These are phyloP conservation scores for Neofusicoccum sp. DNA, from an alignment of 2,329 filamentous ascomycete genomes.

Conservation along the genomic window DNA sequence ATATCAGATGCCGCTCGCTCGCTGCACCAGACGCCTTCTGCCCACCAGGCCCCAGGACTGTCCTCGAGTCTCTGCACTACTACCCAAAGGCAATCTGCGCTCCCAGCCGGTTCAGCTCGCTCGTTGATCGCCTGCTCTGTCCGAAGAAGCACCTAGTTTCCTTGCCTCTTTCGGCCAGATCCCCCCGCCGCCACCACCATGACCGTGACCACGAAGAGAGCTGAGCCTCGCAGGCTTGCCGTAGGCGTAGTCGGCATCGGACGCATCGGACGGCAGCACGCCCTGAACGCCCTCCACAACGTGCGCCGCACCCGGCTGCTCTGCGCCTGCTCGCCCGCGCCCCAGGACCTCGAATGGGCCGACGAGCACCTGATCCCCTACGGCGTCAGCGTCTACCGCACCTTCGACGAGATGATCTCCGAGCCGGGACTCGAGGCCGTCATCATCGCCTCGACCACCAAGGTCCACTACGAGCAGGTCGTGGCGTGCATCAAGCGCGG, in stretches of 20 bases:
- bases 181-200: not conserved
- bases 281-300: slow-evolving; percentile 47
- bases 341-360: slow-evolving; percentile 47
- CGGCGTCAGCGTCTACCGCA: slow-evolving; percentile 45
- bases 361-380: slow-evolving; percentile 43
- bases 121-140: not conserved
- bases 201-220: not conserved
- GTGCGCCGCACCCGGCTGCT: slow-evolving; percentile 50
- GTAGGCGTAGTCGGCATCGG: slow-evolving; percentile 52
- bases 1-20: not conserved
- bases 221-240: slow-evolving; percentile 27
- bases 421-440: slow-evolving; percentile 44
- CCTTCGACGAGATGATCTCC: slow-evolving; percentile 50
- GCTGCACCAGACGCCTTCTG: not conserved
- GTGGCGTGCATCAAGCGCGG: slow-evolving; percentile 35
- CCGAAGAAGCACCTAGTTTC: not conserved
- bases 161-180: not conserved
- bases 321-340: slow-evolving; percentile 50
- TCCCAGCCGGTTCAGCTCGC: not conserved
- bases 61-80: not conserved
- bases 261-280: slow-evolving; percentile 55
- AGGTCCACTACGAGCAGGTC: slow-evolving; percentile 36
- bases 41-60: not conserved
- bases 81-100: not conserved
- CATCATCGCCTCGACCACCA: slow-evolving; percentile 36